Evolutionary conservation across 139 green algal genomes (phyloP), one percentile per base, ranked within the genome.

Genomic region (Coccomyxa sp.): DNA sequence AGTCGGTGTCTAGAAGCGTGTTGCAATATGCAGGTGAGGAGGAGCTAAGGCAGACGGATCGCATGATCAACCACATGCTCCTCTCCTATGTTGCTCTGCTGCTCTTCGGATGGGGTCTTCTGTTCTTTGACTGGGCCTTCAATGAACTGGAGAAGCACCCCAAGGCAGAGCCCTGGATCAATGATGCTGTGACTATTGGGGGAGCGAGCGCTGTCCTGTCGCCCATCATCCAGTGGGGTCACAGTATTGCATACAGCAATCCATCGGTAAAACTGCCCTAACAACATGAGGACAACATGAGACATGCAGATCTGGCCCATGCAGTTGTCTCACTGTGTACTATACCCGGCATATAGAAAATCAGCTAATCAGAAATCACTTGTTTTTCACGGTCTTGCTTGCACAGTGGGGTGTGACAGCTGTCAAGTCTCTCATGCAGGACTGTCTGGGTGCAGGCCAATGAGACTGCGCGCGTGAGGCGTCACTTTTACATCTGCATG

Each of bases 201-300:
- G 81, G 81, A 51, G 81, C 81, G 13, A 81, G 71, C 32, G 81
- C 81, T 38, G 81, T 84, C 16, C 57, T 84, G 74, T 84, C 81
- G n/a, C 81, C 81, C 14, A 84, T 84, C 57, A 84, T 84, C 23
- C 81, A 84, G 25, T 84, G 81, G 81, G 81, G 81, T 28, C 81
- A 84, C 71, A 81, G 71, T 28, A 81, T 84, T 71, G 30, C 78
- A n/a, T 51, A 84, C 18, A 79, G 66, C 17, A 79, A 67, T 25
- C 31, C 66, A 38, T 23, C 74, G 67, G 81, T 84, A 79, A 51
- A 13, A 10, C 30, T 51, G 38, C 38, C 38, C 3, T 51, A 51
- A 13, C 59, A n/a, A 45, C 16, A 23, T 59, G 16, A 31, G 32
- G 38, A 51, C 38, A 51, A 51, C 38, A 51, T 51, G 38, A 51